Base-by-base conservation (phyloP, 345 rosid species). In the Dipteronia sinensis region DNA sequence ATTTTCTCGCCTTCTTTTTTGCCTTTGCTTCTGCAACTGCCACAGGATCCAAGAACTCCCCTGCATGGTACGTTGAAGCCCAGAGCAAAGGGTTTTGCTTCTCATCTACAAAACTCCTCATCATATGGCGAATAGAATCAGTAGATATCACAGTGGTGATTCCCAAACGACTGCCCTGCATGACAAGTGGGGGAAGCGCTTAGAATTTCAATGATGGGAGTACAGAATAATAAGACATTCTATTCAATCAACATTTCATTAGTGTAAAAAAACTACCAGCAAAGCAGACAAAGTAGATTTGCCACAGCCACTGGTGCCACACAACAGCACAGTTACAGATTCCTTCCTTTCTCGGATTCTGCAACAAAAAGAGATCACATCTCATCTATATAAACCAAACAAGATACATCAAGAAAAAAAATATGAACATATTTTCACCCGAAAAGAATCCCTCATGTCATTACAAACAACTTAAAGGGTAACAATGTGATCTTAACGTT, bases 41-140 rank as follows among this genome's bases (percentile, higher is more conserved):
- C 74, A 85, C 89, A 44, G 91, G 94, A 83, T 97, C 99, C 85
- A 97, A 86, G 81, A 40, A 89, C 59, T 97, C 98, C 61, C 99
- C 99, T 46, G 98, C 99, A 82, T 97, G 99, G 76, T 97, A 97
- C 0, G 99, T 97, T n/a, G 99, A 97, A 80, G 99, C 91, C 99
- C 99, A 97, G 6, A 97, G 92, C 75, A 97, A 71, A 71, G 99
- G 99, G 78, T 94, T 90, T 72, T 94, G 85, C 76, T 91, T 91
- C 84, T 97, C 99, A 79, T 91, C 91, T 46, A 85, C 99, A 62
- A 94, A 96, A 80, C 99, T 94, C 84, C 98, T 89, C 99, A 97
- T 97, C 98, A 97, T 94, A 83, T 97, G 99, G 71, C 98, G 88
- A 71, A 94, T 93, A 17, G 99, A 97, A 70, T 97, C 99, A 0